Evolutionary conservation across 768 basidiomycete genomes (phyloP), one percentile per base, ranked within the genome.

Genomic region (Sistotremastrum suecicum): DNA sequence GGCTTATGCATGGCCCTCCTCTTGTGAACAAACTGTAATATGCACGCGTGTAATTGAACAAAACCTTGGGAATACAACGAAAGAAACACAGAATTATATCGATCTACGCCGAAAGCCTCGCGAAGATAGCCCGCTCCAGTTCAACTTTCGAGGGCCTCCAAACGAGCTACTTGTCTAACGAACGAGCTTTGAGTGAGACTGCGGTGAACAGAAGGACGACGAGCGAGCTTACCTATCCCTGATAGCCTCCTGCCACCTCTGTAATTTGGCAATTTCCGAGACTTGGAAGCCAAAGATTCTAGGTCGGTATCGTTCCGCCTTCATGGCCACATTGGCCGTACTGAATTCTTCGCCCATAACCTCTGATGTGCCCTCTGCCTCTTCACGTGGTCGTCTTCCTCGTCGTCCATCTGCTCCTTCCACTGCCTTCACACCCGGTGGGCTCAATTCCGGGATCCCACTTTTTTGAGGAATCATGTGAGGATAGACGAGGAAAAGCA

Each of bases 221-320:
- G 7, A 37, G 11, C 12, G 33, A n/a, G 68, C 78, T 48, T 50
- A 83, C 89, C 75, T 73, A 63, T 98, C 92, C 45, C 94, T 66
- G 35, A 83, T 75, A 3, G 88, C 92, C 64, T 90, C 88, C 62
- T 98, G 89, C 95, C 95, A 99, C 55, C 92, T 70, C 59, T 91
- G 84, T 53, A 95, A 63, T 62, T 83, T 92, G 11, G 94, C 94
- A 49, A 76, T 80, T 67, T 98, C 95, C 56, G 97, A 76, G 34
- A 98, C 68, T 63, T 91, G 88, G 73, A 99, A 99, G 1, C 95
- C 95, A 63, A 97, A 98, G 44, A 98, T 92, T 58, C 80, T 79
- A 33, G 94, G 92, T 45, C 86, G 71, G 61, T 95, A 92, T 53
- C 89, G 62, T 58, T 98, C 95, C 30, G 88, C 87, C 65, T 94